Base-by-base conservation (phyloP, 257 asterid species). In the Nicotiana noctiflora region DNA sequence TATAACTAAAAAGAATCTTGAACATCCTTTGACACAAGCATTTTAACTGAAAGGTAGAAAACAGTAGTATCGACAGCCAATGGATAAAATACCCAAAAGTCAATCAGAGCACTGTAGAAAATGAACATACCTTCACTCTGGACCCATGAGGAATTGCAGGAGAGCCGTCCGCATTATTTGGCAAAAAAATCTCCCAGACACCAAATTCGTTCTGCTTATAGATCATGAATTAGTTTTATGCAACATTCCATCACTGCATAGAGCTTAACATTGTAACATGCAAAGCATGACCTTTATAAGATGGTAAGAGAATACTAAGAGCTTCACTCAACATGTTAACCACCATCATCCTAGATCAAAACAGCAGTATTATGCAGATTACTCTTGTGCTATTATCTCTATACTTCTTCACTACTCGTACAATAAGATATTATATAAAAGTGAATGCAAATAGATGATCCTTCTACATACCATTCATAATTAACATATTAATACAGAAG, bases 61-160 rank as follows among this genome's bases (percentile, higher is more conserved):
- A 19, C 37, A 21, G 77, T 21, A 27, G 29, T 70, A 68, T 3
- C 7, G n/a, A 21, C 37, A 44, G 14, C 57, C 34, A 37, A 66
- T 2, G 14, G 23, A 31, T 65, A 17, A 34, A 52, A 34, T 9
- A 67, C 18, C 53, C 13, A 27, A 34, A 67, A 17, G 53, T 40
- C 57, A 68, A 68, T 68, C 57, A 40, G 32, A 68, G 77, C 77
- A 40, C 77, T 0, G 12, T 40, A 5, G 77, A 6, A 34, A 40
- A 68, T 70, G 37, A 21, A n/a, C 59, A 84, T 90, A 96, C 99
- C 98, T 96, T 96, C 83, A 96, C 97, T 81, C 94, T 88, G 81
- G 98, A 91, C 29, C 98, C 99, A 91, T 96, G 99, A 60, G 93
- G 97, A 52, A 96, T 96, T 82, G 99, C 93, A 32, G 97, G 94